Base-by-base conservation (phyloP, 2,329 filamentous ascomycete species). In the Aureobasidium namibiae region DNA sequence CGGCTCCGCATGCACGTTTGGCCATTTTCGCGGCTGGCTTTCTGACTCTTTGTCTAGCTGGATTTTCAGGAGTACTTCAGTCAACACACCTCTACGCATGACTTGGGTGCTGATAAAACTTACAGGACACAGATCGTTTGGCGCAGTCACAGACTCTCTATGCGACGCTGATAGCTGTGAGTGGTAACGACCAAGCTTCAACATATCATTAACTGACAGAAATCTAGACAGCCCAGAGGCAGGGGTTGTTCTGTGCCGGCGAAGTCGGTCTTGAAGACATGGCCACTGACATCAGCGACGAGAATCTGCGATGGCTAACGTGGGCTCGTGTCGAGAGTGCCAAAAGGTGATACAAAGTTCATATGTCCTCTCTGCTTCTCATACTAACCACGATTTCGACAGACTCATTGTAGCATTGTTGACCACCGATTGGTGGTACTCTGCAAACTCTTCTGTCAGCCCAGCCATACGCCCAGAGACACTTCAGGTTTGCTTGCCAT, bases 241-340 rank as follows among this genome's bases (percentile, higher is more conserved):
- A 80, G 64, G 78, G 78, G 0, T 67, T 82, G 0, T 80, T 82
- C 59, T 73, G 74, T 14, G 74, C 75, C 4, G 76, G 71, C 5
- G 78, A 81, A 62, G 72, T 74, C 18, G 65, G 79, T 3, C 73
- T 79, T 23, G 75, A 77, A 26, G 68, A 72, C 4, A 70, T 78
- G 7, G 67, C 74, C 14, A 41, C 58, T 7, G 36, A 36, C 29
- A 44, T 50, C 74, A 78, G 61, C 70, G 76, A 34, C 75, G 79
- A 50, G 67, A 71, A 24, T 69, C 23, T 41, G 36, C 56, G 74
- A 63, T 82, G 79, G 79, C 79, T 76, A 63, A 75, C 76, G 2
- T 82, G 79, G 79, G 74, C 75, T 61, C 76, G 77, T 50, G 72
- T 81, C 8, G 79, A 82, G 66, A 80, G 77, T 48, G 72, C 72